These are phyloP conservation scores for Ophiosphaerella korrae DNA, from an alignment of 2,329 filamentous ascomycete species.

Conservation along the genomic window DNA sequence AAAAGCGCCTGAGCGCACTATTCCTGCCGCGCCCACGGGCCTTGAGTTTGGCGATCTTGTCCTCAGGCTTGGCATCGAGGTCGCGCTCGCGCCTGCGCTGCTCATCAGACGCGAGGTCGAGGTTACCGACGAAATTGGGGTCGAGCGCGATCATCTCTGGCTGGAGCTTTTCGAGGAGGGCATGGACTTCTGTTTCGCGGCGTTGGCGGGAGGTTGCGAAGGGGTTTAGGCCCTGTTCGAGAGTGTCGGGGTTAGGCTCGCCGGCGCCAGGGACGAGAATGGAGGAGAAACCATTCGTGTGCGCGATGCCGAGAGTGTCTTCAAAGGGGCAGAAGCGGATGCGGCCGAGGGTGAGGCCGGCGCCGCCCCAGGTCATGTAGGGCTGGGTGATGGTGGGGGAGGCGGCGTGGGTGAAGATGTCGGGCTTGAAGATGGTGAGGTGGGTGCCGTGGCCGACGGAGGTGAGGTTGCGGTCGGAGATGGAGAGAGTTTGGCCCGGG, in stretches of 20 bases:
- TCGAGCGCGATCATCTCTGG: slow-evolving; percentile 97
- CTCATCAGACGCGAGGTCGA: slow-evolving; percentile 80
- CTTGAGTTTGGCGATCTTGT: slow-evolving; percentile 64
- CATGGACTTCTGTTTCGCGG: slow-evolving; percentile 88
- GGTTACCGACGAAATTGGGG: slow-evolving; percentile 85
- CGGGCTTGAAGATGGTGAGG: slow-evolving; percentile 82
- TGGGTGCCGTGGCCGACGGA: slow-evolving; percentile 92
- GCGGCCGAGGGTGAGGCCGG: slow-evolving; percentile 79
- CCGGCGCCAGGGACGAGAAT: slow-evolving; percentile 93
- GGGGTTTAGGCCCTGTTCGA: slow-evolving; percentile 79
- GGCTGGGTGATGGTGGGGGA: slow-evolving; percentile 82
- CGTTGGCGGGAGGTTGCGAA: slow-evolving; percentile 93
- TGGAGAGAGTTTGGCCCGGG: slow-evolving; percentile 81
- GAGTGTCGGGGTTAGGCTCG: slow-evolving; percentile 92
- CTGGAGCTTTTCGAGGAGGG: slow-evolving; percentile 88
- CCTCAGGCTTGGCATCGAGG: slow-evolving; percentile 71
- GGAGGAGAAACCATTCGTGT: slow-evolving; percentile 85
- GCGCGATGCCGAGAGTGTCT: slow-evolving; percentile 84
- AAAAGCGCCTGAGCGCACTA: slow-evolving; percentile 81
- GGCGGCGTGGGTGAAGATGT: slow-evolving; percentile 76
- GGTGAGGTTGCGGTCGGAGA: slow-evolving; percentile 86
- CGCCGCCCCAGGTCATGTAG: slow-evolving; percentile 91
- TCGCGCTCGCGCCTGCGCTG: slow-evolving; percentile 78
- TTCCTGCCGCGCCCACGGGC: slow-evolving; percentile 90
- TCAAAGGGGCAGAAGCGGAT: slow-evolving; percentile 94